Evolutionary conservation across 805 yeast genomes (phyloP).

Genomic region (Metschnikowia lochheadii): DNA sequence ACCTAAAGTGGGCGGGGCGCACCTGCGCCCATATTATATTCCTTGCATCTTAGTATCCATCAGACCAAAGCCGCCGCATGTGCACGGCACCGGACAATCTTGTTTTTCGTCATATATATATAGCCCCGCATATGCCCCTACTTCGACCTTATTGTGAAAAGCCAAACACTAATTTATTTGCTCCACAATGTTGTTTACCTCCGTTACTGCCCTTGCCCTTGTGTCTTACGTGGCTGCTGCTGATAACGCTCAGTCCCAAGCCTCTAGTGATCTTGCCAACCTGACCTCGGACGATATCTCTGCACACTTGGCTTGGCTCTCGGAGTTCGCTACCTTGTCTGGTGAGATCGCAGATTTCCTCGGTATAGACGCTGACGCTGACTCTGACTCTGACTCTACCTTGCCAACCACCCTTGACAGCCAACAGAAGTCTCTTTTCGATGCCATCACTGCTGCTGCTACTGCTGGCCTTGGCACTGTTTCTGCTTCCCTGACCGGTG

Average conservation of each 20-base stretch:
- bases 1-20: too few relatives aligned
- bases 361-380: background rate
- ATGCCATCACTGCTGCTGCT: background rate
- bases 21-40: too few relatives aligned
- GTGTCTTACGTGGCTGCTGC: conserved; percentile 8
- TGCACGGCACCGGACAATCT: too few relatives aligned
- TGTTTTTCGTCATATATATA: too few relatives aligned
- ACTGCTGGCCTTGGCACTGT: background rate
- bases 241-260: conserved; percentile 4
- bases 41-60: too few relatives aligned
- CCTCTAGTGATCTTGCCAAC: conserved; percentile 1
- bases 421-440: background rate
- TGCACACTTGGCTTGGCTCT: conserved; percentile 6
- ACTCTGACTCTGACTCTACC: background rate
- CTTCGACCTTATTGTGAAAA: background rate
- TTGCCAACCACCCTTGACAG: background rate
- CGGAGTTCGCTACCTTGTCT: background rate
- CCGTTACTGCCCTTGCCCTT: conserved; percentile 4
- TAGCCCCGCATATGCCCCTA: background rate
- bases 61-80: too few relatives aligned
- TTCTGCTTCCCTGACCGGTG: background rate
- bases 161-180: background rate
- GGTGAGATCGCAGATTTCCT: background rate
- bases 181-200: conserved; percentile 3
- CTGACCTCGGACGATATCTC: conserved; percentile 3